Evolutionary conservation across 2,329 filamentous ascomycete species (phyloP), one percentile per base, ranked within the genome.

Genomic region (Apiospora malaysiana): DNA sequence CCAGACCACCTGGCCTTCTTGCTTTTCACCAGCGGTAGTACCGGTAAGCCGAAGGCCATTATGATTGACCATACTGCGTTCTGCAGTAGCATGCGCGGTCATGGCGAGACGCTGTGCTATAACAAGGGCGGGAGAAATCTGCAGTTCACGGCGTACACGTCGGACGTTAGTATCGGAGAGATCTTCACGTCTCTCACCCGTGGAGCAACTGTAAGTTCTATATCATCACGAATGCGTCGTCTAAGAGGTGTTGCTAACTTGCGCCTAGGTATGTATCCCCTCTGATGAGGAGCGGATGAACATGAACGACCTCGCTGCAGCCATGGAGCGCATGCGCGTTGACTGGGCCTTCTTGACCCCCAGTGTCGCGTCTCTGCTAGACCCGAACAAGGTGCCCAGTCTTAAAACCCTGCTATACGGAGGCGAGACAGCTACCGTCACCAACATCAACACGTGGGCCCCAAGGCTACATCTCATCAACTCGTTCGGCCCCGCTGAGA

Each of bases 241-340:
- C 10, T 4, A 4, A 25, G 23, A 16, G 23, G 40, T 27, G 27
- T 25, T 46, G 9, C 40, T 43, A 32, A 73, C 76, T 16, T 82
- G 82, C 37, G 82, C 80, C 4, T 83, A 81, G 68, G 78, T 84
- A 2, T 84, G 82, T 68, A 78, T 84, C 7, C 81, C 82, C 0
- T 79, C 79, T 0, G 82, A 84, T 18, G 76, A 80, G 18, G 78
- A 82, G 43, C 79, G 82, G 9, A 75, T 82, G 47, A 82, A 83
- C 56, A 75, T 82, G 47, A 82, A 83, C 51, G 78, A 82, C 72
- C 74, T 84, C 9, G 75, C 77, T 4, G 77, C 76, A 21, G 79
- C 76, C 27, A 76, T 68, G 43, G 46, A 68, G 9, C 43, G 66
- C 18, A 47, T 68, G 66, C 45, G 45, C 12, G 74, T 77, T 65